Evolutionary conservation across 1,139 yeast genomes (phyloP), one percentile per base, ranked within the genome.

Genomic region (Candida sp.): DNA sequence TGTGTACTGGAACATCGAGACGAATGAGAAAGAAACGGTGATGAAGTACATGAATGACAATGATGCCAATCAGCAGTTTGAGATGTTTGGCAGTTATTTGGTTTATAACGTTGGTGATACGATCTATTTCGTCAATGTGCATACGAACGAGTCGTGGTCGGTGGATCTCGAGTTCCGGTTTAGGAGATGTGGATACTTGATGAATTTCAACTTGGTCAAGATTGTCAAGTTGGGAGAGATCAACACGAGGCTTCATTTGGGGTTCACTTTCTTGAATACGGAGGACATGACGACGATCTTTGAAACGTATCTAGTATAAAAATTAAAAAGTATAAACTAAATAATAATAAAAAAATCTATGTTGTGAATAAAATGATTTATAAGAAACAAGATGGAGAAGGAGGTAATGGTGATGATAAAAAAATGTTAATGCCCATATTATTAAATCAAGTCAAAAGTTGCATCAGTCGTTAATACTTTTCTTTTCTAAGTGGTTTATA

Each of bases 161-260:
- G 33, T 43, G 12, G 27, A 43, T 28, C 31, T 55, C 11, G 31
- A 44, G 2, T 53, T 49, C 37, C 34, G 49, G 38, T 50, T 49
- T 30, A 38, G 28, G 37, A 54, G 50, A 44, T 44, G 42, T 44
- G 59, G 59, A 27, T 52, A 51, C 44, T 54, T 54, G 25, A 54
- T 47, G 38, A 46, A 52, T 33, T 56, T 50, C 41, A 46, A 43
- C 12, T 54, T 56, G 33, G 23, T 47, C 6, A 46, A 52, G 25
- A 56, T 56, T 27, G 40, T 51, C 8, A 49, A 44, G 28, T 48
- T 56, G 53, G 38, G 23, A 4, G 42, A 46, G 5, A n/a, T 7
- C 3, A 34, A 41, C n/a, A 44, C 39, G 12, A 30, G 51, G 41
- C 35, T 53, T 12, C 35, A 35, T 25, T 38, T 56, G 17, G 59